Conservation (phyloP, 306 rosid species). For the Quercus variabilis region DNA sequence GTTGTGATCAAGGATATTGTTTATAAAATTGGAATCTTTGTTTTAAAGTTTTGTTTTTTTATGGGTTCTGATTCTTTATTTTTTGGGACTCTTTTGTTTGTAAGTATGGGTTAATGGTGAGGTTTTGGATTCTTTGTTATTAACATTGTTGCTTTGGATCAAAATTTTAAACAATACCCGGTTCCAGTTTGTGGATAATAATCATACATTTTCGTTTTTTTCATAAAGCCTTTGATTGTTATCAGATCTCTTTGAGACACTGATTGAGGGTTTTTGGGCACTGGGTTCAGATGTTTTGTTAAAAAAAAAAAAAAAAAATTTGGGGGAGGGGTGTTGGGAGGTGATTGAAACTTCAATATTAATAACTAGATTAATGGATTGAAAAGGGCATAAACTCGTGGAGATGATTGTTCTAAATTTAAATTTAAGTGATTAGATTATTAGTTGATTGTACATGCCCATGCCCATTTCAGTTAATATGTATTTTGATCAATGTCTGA, state of each 20-base stretch:
- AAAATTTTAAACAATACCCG: background rate
- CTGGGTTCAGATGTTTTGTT: background rate
- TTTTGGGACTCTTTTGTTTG: background rate
- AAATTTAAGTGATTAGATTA: background rate
- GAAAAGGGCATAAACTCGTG: too few relatives aligned
- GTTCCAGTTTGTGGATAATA: constrained; percentile 1
- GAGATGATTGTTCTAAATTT: too few relatives aligned
- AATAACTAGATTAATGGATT: background rate
- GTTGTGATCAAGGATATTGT: too few relatives aligned
- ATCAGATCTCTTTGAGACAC: background rate
- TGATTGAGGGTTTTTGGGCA: background rate
- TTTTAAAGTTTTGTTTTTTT: background rate
- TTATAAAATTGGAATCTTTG: background rate
- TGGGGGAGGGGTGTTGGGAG: too few relatives aligned
- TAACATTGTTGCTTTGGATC: background rate
- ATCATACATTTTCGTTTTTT: background rate
- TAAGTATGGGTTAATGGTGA: background rate
- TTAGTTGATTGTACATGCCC: background rate
- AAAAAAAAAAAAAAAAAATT: too few relatives aligned
- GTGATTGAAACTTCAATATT: background rate
- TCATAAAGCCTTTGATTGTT: background rate
- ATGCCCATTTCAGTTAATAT: background rate
- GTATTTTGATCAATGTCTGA: background rate
- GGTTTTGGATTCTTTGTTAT: background rate
- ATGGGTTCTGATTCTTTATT: background rate